Conservation (phyloP, 495 filamentous ascomycete species). For the Xanthoparmelia taractica region DNA sequence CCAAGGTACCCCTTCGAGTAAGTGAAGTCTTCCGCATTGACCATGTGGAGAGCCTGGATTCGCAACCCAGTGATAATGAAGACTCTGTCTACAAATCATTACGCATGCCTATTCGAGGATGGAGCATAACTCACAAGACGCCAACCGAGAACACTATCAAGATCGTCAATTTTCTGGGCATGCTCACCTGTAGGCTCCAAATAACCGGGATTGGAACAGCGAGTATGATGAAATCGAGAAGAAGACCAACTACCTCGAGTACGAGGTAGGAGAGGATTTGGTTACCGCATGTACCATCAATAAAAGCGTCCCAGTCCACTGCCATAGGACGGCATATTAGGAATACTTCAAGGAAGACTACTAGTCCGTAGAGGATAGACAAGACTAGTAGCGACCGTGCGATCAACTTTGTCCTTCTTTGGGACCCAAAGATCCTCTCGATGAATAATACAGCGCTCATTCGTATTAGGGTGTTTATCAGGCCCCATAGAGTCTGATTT, state of each 20-base stretch:
- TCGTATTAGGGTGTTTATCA: constrained; percentile 25
- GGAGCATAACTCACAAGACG: constrained; percentile 5
- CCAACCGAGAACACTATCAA: constrained; percentile 5
- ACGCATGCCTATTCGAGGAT: neutral
- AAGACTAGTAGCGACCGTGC: constrained; percentile 1
- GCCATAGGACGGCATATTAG: constrained; percentile 27
- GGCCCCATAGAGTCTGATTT: constrained; percentile 27
- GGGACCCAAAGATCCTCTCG: neutral
- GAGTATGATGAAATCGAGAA: constrained; percentile 23
- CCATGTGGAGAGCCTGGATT: constrained; percentile 24
- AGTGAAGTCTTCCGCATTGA: constrained; percentile 26
- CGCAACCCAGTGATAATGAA: constrained; percentile 26
- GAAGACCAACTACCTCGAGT: constrained; percentile 23
- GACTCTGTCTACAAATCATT: constrained; percentile 17
- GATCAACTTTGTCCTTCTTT: too few species aligned
- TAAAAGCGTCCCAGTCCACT: constrained; percentile 22
- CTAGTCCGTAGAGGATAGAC: constrained; percentile 20
- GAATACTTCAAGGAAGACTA: constrained; percentile 16
- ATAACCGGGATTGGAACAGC: constrained; percentile 10
- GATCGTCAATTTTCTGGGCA: neutral
- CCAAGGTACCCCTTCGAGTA: constrained; percentile 29
- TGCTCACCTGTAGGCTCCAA: neutral
- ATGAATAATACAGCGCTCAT: constrained; percentile 10
- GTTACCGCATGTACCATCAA: constrained; percentile 23
- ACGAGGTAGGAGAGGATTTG: constrained; percentile 25